A percentile compares a stretch with the other conserved stretches of the same genome.
These are phyloP conservation scores for Primulina eburnea DNA, from an alignment of 257 asterid species.

Conservation along the genomic window DNA sequence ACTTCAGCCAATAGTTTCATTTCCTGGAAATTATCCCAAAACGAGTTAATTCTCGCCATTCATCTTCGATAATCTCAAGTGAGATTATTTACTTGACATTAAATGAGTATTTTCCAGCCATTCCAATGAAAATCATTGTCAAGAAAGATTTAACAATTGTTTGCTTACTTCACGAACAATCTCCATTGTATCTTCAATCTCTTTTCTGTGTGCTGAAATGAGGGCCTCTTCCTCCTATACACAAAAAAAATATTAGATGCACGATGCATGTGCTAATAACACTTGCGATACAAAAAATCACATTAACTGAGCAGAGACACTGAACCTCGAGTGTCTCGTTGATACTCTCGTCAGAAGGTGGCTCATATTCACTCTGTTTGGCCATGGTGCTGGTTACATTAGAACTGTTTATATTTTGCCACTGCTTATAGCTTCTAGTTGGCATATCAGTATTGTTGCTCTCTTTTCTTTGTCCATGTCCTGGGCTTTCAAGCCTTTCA, in stretches of 20 bases:
- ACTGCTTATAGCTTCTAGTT: constrained; percentile 50
- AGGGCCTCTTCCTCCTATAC: constrained; percentile 91
- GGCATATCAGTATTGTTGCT: constrained; percentile 37
- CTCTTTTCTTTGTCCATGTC: constrained; percentile 49
- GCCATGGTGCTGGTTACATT: constrained; percentile 37
- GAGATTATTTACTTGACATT: neutral
- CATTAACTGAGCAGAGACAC: neutral
- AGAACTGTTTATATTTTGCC: constrained; percentile 38
- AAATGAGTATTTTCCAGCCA: neutral
- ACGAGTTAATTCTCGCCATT: neutral
- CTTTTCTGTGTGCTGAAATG: constrained; percentile 86
- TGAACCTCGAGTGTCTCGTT: constrained; percentile 87
- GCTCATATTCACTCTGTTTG: constrained; percentile 48
- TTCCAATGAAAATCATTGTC: constrained; percentile 1
- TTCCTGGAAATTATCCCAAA: constrained; percentile 57
- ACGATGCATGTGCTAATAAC: constrained; percentile 7
- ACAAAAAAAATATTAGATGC: constrained; percentile 23
- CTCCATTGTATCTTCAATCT: constrained; percentile 97
- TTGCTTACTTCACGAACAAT: constrained; percentile 82
- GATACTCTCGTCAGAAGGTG: constrained; percentile 64
- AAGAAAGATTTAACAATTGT: constrained; percentile 12
- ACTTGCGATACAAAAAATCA: constrained; percentile 1
- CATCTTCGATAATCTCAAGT: neutral
- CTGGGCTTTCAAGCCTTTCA: constrained; percentile 64
- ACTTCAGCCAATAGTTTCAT: constrained; percentile 93